phyloP scores from a whole-genome alignment of 345 rosid species.

The Anastatica hierochuntica region DNA sequence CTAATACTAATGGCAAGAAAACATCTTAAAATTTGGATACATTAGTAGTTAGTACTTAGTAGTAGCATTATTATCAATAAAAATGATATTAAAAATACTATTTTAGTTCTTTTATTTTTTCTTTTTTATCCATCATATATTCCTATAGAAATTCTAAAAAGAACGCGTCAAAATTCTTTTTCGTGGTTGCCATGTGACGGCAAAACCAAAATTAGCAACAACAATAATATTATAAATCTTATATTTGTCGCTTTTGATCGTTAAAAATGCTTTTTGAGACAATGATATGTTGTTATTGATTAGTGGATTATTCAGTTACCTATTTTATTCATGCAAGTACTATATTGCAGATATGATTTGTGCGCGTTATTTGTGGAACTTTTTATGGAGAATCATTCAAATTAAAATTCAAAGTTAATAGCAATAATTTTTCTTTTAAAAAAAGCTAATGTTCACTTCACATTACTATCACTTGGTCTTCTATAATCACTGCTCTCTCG shows the following conservation, averaged over 20 bases:
- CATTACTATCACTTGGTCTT: too few species aligned
- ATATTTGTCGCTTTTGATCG: slow-evolving; percentile 12
- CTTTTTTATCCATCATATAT: neutral
- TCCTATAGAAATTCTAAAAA: neutral
- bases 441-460: too few species aligned
- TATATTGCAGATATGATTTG: neutral
- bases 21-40: too few species aligned
- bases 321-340: neutral
- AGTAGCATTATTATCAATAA: too few species aligned
- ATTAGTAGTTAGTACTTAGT: too few species aligned
- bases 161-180: slow-evolving; percentile 5
- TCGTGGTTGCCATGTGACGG: slow-evolving; percentile 18
- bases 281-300: neutral
- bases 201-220: neutral
- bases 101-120: neutral
- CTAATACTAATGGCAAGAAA: too few species aligned
- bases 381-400: too few species aligned
- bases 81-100: neutral
- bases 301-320: neutral
- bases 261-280: slow-evolving; percentile 1
- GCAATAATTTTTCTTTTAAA: too few species aligned
- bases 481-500: too few species aligned
- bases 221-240: neutral
- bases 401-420: too few species aligned
- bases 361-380: neutral